Evolutionary conservation across 495 filamentous ascomycete genomes (phyloP), one percentile per base, ranked within the genome.

Genomic region (Cudoniella acicularis): DNA sequence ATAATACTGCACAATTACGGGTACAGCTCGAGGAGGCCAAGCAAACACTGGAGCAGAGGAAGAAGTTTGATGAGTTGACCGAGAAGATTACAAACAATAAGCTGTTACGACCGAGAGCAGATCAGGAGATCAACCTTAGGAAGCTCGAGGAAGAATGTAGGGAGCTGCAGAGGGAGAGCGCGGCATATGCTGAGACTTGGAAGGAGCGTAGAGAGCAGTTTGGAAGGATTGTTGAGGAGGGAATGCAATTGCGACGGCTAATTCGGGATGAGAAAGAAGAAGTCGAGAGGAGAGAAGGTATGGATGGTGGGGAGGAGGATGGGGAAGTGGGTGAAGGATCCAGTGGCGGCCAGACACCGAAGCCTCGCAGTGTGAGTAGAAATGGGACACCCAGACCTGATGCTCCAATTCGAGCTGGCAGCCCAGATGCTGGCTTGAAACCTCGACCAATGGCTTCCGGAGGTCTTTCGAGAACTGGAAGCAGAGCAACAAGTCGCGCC

Each of bases 201-300:
- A 75, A 81, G 17, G 91, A 96, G 69, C 79, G 95, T 30, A 73
- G 91, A 42, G 87, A 88, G 65, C 91, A 96, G 73, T 98, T 98
- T 72, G 89, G 87, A 11, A 79, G 84, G 62, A 94, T 98, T 67
- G 89, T 96, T 57, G 91, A 92, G 41, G 92, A 98, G 76, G 89
- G 91, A 3, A 89, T 88, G 84, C 80, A 90, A 60, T 79, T 98
- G 64, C 79, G 92, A 49, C 82, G 87, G 27, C 74, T 96, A 65
- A 98, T 98, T 63, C 83, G 90, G 43, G 92, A 97, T 71, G 92
- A 97, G 77, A 97, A 97, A 72, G 94, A 98, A 70, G 94, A 96
- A 73, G 77, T 81, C 2, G 82, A 85, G 60, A 70, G 82, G 8
- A 74, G 79, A 23, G 82, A 96, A 69, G 93, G 93, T 25, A 96